Base-by-base conservation (phyloP, 2,329 filamentous ascomycete species). In the Aspergillus puulaauensis region DNA sequence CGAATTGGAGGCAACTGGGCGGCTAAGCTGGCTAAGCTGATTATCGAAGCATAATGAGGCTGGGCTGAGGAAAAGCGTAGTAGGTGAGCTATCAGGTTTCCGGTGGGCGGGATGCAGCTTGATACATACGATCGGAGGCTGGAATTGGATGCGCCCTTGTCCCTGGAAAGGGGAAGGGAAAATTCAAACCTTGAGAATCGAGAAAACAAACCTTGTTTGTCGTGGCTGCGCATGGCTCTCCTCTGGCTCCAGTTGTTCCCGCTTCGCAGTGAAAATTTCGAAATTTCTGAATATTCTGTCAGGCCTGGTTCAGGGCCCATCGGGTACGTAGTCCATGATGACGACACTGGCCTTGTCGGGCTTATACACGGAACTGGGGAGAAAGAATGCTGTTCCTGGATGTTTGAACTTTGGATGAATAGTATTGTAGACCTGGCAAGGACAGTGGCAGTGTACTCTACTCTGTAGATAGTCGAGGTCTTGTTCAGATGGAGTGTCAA, bases 91-190 rank as follows among this genome's bases (percentile, higher is more conserved):
- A 50, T 60, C 58, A 60, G 45, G 52, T 60, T 31, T 31, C 27
- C 27, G 9, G 27, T 31, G 27, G 37, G 15, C n/a, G 44, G 39
- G 39, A 51, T 31, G 27, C 27, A 31, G 27, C 46, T 54, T 45
- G 58, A 60, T 60, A 57, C 50, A 60, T 60, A 48, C 46, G 49
- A 52, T 57, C 17, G 49, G 50, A 54, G 49, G 49, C 49, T 46
- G 44, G 44, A 46, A 39, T 39, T 31, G 44, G 44, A 31, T 40
- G 48, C 15, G 14, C 31, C 27, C 31, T 21, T 54, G 51, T 15
- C 23, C 21, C 40, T 33, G 14, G 44, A 11, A n/a, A 15, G 14
- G 27, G 45, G 27, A 21, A 39, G 49, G 19, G 24, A 53, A 52
- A 49, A 45, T 44, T 56, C 47, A 24, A 54, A 17, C 17, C 17